Base-by-base conservation (phyloP, 345 rosid genomes). In the Linum usitatissimum region DNA sequence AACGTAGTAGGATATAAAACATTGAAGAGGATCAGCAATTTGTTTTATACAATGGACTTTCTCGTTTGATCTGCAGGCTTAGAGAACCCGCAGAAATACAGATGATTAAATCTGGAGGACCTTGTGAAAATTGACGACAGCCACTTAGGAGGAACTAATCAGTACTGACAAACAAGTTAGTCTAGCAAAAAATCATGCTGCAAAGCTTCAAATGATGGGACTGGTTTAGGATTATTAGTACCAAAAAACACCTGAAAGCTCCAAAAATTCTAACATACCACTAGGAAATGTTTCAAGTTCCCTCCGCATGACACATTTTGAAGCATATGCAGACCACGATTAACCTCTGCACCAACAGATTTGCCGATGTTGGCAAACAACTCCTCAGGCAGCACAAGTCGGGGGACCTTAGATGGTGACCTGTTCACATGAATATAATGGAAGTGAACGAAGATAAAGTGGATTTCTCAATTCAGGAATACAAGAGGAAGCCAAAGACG, bases 301-400 rank as follows among this genome's bases (percentile, higher is more conserved):
- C 91, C 96, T 64, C 65, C 73, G 65, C 87, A 78, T n/a, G 97
- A 65, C 74, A 85, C 73, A 70, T 88, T 91, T 71, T 90, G 99
- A 73, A 91, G 88, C 71, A 68, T 82, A 66, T 64, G 61, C 75
- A 94, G 76, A 62, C 77, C 87, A 19, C 68, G 73, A 69, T 90
- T 94, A 38, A 90, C 79, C 79, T 83, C 85, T 45, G 55, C 71
- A 38, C 97, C 95, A 69, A 81, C 55, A 18, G 88, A 54, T 58
- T 75, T 65, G 38, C 95, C 96, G 3, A 81, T 68, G 55, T 81
- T 85, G 20, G 80, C 84, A 77, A 94, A 94, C 70, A 94, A 18
- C 23, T 86, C 91, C 1, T 82, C 68, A 14, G 96, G 95, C 74
- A 90, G 68, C 70, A 82, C 83, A 57, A 94, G 68, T 48, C 93